Evolutionary conservation across 1,284 basidiomycete species (phyloP), one percentile per base, ranked within the genome.

Genomic region (Microstroma glucosiphilum): DNA sequence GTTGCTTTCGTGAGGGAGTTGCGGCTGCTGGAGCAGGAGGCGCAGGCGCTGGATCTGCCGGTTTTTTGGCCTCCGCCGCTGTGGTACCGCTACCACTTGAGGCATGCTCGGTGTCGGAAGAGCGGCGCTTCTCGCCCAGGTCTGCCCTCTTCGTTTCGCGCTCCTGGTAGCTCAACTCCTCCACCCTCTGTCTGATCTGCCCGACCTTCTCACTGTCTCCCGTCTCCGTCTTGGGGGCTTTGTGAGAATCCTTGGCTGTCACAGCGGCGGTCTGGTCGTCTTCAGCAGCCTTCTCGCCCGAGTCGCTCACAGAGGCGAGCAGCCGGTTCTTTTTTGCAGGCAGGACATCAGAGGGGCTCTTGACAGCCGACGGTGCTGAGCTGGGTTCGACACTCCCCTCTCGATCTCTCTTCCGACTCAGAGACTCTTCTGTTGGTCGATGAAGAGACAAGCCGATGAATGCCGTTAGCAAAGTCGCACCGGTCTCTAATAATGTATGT

Each of bases 301-400:
- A 23, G 51, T 37, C 30, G 30, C 51, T 54, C 21, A 15, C 13
- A 26, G 21, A 23, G 21, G 6, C 21, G 51, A 54, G 65, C 12
- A 75, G 37, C 7, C 72, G 64, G 30, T 75, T 75, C 66, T 75
- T 75, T 57, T 75, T 75, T 23, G 71, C 56, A 0, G 72, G 72
- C 9, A 75, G 25, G 63, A 30, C 1, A 54, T 56, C 13, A 54
- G 53, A 60, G 17, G 41, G 42, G 26, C 26, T 17, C 40, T 62
- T 53, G 21, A 26, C 19, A 12, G 25, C 21, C 30, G 30, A 37
- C 4, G 30, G 30, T 51, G 30, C 15, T 15, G 30, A 53, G 41
- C 37, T 23, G 3, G 72, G 72, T 40, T 74, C 72, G 17, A 74
- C 60, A 37, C 72, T 74, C 8, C 69, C 71, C 48, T 74, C 72